Conservation (phyloP, 192 early-diverging fungal genomes). For the Mortierella hygrophila region DNA sequence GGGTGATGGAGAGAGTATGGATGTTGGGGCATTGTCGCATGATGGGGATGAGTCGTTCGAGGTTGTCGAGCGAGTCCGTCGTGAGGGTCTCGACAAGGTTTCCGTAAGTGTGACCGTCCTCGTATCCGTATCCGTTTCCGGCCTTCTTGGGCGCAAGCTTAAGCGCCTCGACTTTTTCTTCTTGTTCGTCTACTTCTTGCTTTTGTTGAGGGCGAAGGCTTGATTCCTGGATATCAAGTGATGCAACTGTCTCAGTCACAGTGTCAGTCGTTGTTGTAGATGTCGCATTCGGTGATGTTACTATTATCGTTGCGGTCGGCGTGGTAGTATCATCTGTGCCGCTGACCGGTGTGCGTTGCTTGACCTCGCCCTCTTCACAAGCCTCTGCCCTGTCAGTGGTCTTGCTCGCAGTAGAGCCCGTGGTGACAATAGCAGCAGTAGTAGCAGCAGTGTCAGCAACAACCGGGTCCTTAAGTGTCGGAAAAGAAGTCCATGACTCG, state of each 20-base stretch:
- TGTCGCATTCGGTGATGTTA: background rate
- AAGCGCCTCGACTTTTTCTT: too few species aligned
- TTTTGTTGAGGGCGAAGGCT: background rate
- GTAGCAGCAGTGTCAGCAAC: background rate
- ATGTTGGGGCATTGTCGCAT: constrained; percentile 27
- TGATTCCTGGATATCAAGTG: background rate
- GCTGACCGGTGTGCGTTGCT: background rate
- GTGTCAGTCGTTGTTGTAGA: background rate
- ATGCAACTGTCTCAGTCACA: background rate
- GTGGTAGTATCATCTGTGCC: background rate
- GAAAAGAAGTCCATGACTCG: constrained; percentile 32
- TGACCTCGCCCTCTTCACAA: background rate
- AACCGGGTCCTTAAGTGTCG: background rate
- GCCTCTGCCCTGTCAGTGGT: background rate
- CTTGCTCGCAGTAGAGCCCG: background rate
- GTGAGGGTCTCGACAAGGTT: constrained; percentile 30
- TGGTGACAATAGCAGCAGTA: background rate
- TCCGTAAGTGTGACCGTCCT: constrained; percentile 12
- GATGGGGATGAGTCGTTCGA: constrained; percentile 20
- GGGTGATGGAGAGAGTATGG: constrained; percentile 14
- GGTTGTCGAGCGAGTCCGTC: constrained; percentile 31
- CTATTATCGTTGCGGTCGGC: background rate
- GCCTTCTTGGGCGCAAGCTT: background rate
- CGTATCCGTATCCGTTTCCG: background rate
- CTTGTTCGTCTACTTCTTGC: background rate